Conservation (phyloP, 108 stramenopile species). For the Skeletonema potamos region DNA sequence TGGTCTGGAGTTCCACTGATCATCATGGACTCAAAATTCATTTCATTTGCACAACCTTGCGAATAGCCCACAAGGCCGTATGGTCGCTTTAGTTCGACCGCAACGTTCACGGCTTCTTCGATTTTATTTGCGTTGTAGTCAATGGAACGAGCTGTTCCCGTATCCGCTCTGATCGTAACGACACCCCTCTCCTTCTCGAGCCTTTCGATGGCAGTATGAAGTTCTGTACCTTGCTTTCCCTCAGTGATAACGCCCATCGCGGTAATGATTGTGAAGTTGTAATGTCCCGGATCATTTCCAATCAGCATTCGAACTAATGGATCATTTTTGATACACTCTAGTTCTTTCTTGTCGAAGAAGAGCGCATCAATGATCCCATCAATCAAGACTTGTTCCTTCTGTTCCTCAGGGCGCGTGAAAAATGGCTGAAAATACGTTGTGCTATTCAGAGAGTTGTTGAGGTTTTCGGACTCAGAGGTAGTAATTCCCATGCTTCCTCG, state of each 20-base stretch:
- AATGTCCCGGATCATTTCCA: slow-evolving; percentile 73
- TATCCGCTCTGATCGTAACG: slow-evolving; percentile 75
- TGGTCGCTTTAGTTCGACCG: slow-evolving; percentile 53
- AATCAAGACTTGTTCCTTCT: slow-evolving; percentile 71
- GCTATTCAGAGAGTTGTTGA: neutral
- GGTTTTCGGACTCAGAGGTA: slow-evolving; percentile 4
- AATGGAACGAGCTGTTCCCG: slow-evolving; percentile 81
- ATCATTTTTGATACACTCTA: slow-evolving; percentile 56
- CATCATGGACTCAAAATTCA: slow-evolving; percentile 80
- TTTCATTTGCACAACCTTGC: slow-evolving; percentile 86
- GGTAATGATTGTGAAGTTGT: slow-evolving; percentile 81
- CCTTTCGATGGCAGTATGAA: slow-evolving; percentile 63
- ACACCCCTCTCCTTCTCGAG: slow-evolving; percentile 73
- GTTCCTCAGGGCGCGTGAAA: slow-evolving; percentile 59
- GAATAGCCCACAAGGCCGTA: slow-evolving; percentile 85
- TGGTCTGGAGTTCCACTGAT: slow-evolving; percentile 75
- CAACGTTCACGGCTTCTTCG: slow-evolving; percentile 55
- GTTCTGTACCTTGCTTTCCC: slow-evolving; percentile 82
- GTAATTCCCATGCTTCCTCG: slow-evolving; percentile 33
- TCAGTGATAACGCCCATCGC: slow-evolving; percentile 93
- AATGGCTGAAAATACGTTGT: slow-evolving; percentile 10
- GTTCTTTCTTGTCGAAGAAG: slow-evolving; percentile 70
- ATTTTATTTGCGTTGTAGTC: slow-evolving; percentile 88
- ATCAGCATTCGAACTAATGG: slow-evolving; percentile 77
- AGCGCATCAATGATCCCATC: slow-evolving; percentile 85